phyloP scores from a whole-genome alignment of 768 basidiomycete genomes.

The Calocybe indica region DNA sequence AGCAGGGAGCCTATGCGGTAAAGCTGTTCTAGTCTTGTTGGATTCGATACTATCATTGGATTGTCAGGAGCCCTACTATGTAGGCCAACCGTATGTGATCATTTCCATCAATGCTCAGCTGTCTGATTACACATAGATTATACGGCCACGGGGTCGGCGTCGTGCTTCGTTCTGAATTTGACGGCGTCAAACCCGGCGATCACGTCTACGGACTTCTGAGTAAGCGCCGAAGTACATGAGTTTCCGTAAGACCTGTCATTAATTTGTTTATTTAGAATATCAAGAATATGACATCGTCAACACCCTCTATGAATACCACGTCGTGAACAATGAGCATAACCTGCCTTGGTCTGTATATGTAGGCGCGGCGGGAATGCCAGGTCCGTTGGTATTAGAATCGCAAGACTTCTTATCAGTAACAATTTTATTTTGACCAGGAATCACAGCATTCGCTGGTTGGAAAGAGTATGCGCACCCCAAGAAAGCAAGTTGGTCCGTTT shows the following conservation, averaged over 20 bases:
- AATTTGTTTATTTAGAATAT: constrained; percentile 16
- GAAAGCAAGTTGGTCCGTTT: constrained; percentile 17
- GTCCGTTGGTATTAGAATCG: constrained; percentile 6
- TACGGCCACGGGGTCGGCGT: constrained; percentile 26
- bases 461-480: constrained; percentile 21
- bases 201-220: constrained; percentile 25
- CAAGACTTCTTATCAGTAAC: neutral
- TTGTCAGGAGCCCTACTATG: neutral
- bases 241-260: constrained; percentile 6
- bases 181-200: constrained; percentile 18
- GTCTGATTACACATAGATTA: constrained; percentile 10
- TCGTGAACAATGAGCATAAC: constrained; percentile 30
- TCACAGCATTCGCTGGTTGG: constrained; percentile 26
- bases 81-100: constrained; percentile 4
- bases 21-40: neutral
- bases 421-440: constrained; percentile 13
- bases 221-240: constrained; percentile 9
- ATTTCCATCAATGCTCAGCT: neutral
- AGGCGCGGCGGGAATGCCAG: constrained; percentile 30
- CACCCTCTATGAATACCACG: constrained; percentile 4
- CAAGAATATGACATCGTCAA: constrained; percentile 25
- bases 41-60: neutral
- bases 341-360: constrained; percentile 35
- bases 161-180: constrained; percentile 26
- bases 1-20: too few relatives aligned